A percentile compares a stretch with the other conserved stretches of the same genome.
These are phyloP conservation scores for Lophiostoma macrostomum DNA, from an alignment of 495 filamentous ascomycete species.

Conservation along the genomic window DNA sequence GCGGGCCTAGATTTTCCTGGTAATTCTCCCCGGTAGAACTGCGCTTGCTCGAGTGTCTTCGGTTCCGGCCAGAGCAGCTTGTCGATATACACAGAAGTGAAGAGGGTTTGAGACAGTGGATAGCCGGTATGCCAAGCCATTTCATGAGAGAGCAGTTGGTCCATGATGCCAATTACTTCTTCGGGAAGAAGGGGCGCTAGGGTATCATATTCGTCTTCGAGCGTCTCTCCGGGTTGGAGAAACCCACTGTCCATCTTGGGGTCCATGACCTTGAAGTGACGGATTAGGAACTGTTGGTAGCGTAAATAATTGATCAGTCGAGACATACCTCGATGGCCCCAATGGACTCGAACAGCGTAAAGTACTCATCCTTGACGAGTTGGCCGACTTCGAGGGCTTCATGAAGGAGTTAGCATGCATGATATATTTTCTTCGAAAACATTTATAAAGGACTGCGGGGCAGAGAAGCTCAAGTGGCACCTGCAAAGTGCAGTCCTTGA, in stretches of 20 bases:
- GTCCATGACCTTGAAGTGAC: slow-evolving; percentile 78
- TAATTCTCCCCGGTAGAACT: slow-evolving; percentile 46
- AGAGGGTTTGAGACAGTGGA: slow-evolving; percentile 88
- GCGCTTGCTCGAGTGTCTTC: slow-evolving; percentile 62
- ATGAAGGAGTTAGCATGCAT: background rate
- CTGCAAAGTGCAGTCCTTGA: no score
- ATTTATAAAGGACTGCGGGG: no score
- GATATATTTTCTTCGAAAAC: no score
- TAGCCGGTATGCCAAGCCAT: slow-evolving; percentile 97
- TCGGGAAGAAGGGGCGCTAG: slow-evolving; percentile 64
- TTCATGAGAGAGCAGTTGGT: slow-evolving; percentile 88
- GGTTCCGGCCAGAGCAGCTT: slow-evolving; percentile 72
- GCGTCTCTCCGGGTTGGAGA: slow-evolving; percentile 67
- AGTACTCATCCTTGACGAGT: slow-evolving; percentile 88
- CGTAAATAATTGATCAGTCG: slow-evolving; percentile 30
- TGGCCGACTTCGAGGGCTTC: slow-evolving; percentile 73
- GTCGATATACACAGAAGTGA: slow-evolving; percentile 93
- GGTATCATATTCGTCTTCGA: slow-evolving; percentile 85
- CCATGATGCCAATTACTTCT: slow-evolving; percentile 89
- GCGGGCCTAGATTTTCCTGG: slow-evolving; percentile 7
- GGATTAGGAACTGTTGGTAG: background rate
- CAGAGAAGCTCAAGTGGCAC: no score
- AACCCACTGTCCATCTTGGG: slow-evolving; percentile 97
- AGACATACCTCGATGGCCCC: slow-evolving; percentile 82
- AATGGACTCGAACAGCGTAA: slow-evolving; percentile 91